These are phyloP conservation scores for Ustulina deusta DNA, from an alignment of 2,329 filamentous ascomycete species.

Conservation along the genomic window DNA sequence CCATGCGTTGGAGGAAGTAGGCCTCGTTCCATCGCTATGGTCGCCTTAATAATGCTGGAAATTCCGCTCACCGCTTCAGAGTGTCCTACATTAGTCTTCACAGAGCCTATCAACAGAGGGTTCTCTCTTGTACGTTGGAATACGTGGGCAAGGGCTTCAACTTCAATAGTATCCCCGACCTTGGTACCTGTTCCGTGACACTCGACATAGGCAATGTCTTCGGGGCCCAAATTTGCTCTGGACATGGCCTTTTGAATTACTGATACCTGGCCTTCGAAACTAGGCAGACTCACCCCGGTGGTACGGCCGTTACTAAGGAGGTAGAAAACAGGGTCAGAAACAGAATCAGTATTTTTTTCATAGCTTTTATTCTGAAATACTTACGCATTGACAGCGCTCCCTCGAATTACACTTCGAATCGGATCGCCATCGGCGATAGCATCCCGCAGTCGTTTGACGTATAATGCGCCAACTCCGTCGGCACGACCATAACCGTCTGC, in stretches of 20 bases:
- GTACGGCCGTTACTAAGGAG: slow-evolving; percentile 21
- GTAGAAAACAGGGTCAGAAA: too few relatives aligned
- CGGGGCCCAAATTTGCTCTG: slow-evolving; percentile 31
- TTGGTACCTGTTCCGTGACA: too few relatives aligned
- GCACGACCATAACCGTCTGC: slow-evolving; percentile 45
- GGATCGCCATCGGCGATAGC: slow-evolving; percentile 33
- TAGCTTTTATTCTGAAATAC: not conserved
- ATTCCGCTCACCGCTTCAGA: slow-evolving; percentile 47
- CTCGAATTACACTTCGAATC: slow-evolving; percentile 42
- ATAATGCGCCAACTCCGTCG: slow-evolving; percentile 39
- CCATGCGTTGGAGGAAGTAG: slow-evolving; percentile 46
- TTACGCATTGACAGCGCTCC: slow-evolving; percentile 40
- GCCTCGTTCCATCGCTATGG: slow-evolving; percentile 43
- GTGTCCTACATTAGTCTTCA: too few relatives aligned
- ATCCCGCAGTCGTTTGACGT: slow-evolving; percentile 36
- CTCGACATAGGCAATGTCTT: slow-evolving; percentile 40
- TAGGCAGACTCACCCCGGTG: slow-evolving; percentile 41
- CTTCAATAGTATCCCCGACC: slow-evolving; percentile 57
- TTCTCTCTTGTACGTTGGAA: slow-evolving; percentile 31
- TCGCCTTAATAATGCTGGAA: slow-evolving; percentile 42
- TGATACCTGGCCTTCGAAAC: slow-evolving; percentile 36
- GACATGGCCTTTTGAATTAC: slow-evolving; percentile 43
- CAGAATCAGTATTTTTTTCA: too few relatives aligned
- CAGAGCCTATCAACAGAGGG: slow-evolving; percentile 32
- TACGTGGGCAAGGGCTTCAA: slow-evolving; percentile 47